These are phyloP conservation scores for Fusarium avenaceum DNA, from an alignment of 2,329 filamentous ascomycete species.

Conservation along the genomic window DNA sequence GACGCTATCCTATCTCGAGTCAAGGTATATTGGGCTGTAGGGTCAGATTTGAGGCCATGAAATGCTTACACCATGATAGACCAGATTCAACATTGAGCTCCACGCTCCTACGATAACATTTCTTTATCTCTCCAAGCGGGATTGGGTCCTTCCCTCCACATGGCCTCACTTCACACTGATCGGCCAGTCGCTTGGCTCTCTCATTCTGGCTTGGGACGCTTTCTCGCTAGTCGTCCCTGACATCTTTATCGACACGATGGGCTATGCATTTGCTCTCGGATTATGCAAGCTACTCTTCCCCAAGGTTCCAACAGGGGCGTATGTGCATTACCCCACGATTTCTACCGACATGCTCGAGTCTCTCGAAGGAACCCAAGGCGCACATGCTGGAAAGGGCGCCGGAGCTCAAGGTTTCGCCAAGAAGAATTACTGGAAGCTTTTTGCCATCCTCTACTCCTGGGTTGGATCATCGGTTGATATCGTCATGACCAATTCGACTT, in stretches of 20 bases:
- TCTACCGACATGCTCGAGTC: conserved; percentile 97
- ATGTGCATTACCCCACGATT: conserved; percentile 98
- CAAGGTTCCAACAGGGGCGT: conserved; percentile 85
- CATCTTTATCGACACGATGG: conserved; percentile 97
- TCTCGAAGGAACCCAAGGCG: conserved; percentile 78
- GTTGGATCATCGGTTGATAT: conserved; percentile 88
- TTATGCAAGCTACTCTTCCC: conserved; percentile 87
- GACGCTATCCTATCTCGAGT: conserved; percentile 82
- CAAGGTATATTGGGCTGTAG: conserved; percentile 65
- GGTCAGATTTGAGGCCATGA: background rate
- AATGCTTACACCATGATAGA: conserved; percentile 59
- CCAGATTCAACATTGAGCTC: conserved; percentile 92
- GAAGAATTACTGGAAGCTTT: conserved; percentile 86
- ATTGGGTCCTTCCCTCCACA: conserved; percentile 86
- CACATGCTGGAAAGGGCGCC: conserved; percentile 85
- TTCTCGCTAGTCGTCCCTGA: conserved; percentile 93
- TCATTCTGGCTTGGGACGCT: conserved; percentile 90
- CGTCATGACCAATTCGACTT: conserved; percentile 97
- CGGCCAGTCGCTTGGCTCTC: conserved; percentile 91
- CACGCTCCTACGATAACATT: conserved; percentile 87
- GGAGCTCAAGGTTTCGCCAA: conserved; percentile 80
- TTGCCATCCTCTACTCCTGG: conserved; percentile 84
- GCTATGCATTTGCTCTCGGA: conserved; percentile 91
- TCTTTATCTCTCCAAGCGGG: conserved; percentile 88
- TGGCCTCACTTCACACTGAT: conserved; percentile 94